Conservation (phyloP, 179 eudicot genomes). For the Gypsophila paniculata region DNA sequence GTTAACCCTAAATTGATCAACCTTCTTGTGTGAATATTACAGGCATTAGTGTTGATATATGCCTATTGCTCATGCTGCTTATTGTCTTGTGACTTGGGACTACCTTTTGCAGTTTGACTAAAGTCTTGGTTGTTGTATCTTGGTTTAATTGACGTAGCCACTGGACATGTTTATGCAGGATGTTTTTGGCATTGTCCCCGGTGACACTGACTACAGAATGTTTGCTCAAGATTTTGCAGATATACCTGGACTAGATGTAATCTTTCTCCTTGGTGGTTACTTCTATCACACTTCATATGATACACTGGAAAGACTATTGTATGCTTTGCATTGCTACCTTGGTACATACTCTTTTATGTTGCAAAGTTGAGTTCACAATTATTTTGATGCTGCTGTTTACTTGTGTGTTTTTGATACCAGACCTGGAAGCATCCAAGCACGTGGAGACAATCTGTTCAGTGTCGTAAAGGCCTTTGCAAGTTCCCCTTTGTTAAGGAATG, state of each 20-base stretch:
- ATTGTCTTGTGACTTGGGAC: neutral
- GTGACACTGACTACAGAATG: constrained; percentile 96
- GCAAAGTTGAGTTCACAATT: constrained; percentile 20
- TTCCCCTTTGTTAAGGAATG: constrained; percentile 57
- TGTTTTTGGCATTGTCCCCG: constrained; percentile 58
- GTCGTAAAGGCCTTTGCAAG: constrained; percentile 70
- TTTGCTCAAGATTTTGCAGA: constrained; percentile 75
- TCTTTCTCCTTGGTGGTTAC: constrained; percentile 89
- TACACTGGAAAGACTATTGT: constrained; percentile 88
- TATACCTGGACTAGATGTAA: constrained; percentile 93
- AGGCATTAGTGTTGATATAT: neutral
- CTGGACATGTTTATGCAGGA: constrained; percentile 48
- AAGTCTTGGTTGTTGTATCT: neutral
- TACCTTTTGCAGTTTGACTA: neutral
- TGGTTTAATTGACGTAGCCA: constrained; percentile 17
- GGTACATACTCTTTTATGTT: constrained; percentile 39
- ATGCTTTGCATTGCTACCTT: constrained; percentile 45
- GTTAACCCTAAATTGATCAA: too few relatives aligned
- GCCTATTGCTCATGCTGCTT: neutral
- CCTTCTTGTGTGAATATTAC: too few relatives aligned
- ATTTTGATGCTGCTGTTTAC: constrained; percentile 31
- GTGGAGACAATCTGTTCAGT: constrained; percentile 84
- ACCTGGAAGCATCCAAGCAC: constrained; percentile 98
- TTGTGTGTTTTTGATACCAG: constrained; percentile 40
- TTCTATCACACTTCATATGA: constrained; percentile 87